Conservation (phyloP, 2,329 filamentous ascomycete genomes). For the Whalleya microplaca region DNA sequence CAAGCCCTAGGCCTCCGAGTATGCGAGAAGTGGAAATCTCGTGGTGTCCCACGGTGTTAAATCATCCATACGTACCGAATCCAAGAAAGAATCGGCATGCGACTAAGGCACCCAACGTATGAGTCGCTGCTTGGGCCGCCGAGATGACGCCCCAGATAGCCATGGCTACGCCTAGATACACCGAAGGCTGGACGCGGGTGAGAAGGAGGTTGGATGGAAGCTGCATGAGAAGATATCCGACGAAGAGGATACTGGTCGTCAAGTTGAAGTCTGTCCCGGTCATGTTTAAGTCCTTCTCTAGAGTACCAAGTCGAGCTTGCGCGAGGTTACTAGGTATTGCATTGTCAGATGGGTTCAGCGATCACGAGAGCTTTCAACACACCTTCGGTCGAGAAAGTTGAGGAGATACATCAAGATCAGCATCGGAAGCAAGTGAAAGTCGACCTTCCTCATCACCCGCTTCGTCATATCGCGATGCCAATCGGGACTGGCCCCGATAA, state of each 20-base stretch:
- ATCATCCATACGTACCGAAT: constrained; percentile 31
- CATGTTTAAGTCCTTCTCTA: constrained; percentile 59
- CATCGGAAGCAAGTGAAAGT: constrained; percentile 54
- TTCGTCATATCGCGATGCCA: constrained; percentile 37
- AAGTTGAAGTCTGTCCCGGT: constrained; percentile 60
- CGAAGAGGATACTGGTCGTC: constrained; percentile 58
- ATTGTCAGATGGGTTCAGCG: constrained; percentile 3
- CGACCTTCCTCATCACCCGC: constrained; percentile 53
- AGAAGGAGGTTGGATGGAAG: constrained; percentile 63
- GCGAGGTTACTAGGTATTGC: constrained; percentile 52
- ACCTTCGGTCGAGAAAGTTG: constrained; percentile 56
- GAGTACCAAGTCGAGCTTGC: constrained; percentile 56
- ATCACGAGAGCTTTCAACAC: constrained; percentile 6
- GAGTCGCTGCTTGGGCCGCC: constrained; percentile 51
- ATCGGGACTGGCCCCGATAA: constrained; percentile 31
- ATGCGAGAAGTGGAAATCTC: neutral
- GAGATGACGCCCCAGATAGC: constrained; percentile 40
- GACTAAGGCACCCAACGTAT: constrained; percentile 47
- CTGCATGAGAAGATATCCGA: constrained; percentile 65
- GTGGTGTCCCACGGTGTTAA: no score
- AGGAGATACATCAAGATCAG: constrained; percentile 60
- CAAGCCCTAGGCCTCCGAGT: neutral
- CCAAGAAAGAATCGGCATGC: constrained; percentile 53
- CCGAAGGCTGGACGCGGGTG: constrained; percentile 55
- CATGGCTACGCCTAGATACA: constrained; percentile 56